These are phyloP conservation scores for Xylariomycetidae sp. DNA, from an alignment of 2,329 filamentous ascomycete genomes.

Conservation along the genomic window DNA sequence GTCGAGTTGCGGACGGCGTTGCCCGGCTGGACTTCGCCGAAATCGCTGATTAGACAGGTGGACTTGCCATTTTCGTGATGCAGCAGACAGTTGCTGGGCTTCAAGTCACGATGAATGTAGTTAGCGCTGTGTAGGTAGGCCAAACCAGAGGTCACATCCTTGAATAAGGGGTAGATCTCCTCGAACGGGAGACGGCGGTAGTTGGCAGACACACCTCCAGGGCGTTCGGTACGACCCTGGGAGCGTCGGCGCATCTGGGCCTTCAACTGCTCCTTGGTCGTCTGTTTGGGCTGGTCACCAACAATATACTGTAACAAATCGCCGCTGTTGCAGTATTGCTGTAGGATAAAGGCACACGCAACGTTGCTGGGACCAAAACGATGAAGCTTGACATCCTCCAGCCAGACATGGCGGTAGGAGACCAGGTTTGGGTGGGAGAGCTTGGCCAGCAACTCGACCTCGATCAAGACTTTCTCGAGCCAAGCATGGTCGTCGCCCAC, in stretches of 20 bases:
- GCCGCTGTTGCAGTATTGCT: conserved; percentile 94
- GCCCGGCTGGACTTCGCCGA: conserved; percentile 89
- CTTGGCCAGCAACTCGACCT: conserved; percentile 87
- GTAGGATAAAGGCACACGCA: conserved; percentile 91
- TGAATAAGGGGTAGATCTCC: conserved; percentile 95
- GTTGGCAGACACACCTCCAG: conserved; percentile 37
- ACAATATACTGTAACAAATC: conserved; percentile 85
- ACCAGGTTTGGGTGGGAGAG: conserved; percentile 93
- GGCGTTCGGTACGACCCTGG: conserved; percentile 64
- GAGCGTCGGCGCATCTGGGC: conserved; percentile 79
- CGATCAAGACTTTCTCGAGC: conserved; percentile 88
- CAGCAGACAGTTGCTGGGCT: conserved; percentile 90
- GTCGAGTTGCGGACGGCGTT: conserved; percentile 80
- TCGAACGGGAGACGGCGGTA: conserved; percentile 60
- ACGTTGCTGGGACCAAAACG: conserved; percentile 88
- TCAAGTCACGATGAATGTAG: conserved; percentile 93
- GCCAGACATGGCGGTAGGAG: conserved; percentile 94
- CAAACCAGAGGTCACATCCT: conserved; percentile 86
- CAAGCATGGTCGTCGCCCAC: conserved; percentile 92
- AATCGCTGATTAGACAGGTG: conserved; percentile 88
- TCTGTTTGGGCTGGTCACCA: conserved; percentile 55
- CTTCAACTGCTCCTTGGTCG: conserved; percentile 80
- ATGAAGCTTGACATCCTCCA: conserved; percentile 80
- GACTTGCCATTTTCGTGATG: conserved; percentile 68
- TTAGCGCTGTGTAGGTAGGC: conserved; percentile 85